A percentile compares a stretch with the other conserved stretches of the same genome.
phyloP scores from a whole-genome alignment of 805 yeast species.

The Metschnikowia noctiluminum region DNA sequence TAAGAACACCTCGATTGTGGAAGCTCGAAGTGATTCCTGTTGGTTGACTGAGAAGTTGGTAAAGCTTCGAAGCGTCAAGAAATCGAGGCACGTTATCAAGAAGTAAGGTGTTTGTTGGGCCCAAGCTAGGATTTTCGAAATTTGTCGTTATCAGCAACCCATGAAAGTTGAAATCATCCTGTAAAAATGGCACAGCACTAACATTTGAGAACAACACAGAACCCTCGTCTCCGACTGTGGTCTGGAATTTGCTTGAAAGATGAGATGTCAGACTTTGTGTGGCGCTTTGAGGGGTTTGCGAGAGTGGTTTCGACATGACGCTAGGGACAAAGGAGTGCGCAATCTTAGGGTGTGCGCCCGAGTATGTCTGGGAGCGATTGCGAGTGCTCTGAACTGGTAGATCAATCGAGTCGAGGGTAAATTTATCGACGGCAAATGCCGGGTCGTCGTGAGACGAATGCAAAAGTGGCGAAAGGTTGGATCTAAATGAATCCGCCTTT shows the following conservation, averaged over 20 bases:
- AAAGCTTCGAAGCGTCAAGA: conserved; percentile 46
- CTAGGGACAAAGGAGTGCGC: conserved; percentile 2
- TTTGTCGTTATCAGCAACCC: conserved; percentile 64
- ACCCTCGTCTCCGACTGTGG: background rate
- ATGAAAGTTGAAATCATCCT: conserved; percentile 61
- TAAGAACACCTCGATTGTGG: conserved; percentile 64
- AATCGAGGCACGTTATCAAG: conserved; percentile 80
- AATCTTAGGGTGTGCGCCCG: conserved; percentile 25
- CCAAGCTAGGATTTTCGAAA: conserved; percentile 63
- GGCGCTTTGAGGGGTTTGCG: conserved; percentile 1
- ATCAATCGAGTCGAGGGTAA: conserved; percentile 24
- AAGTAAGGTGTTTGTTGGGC: conserved; percentile 75
- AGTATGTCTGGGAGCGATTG: conserved; percentile 40
- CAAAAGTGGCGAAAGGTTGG: conserved; percentile 25
- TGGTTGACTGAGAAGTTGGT: conserved; percentile 31
- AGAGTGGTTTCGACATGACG: background rate
- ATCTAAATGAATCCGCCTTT: conserved; percentile 16
- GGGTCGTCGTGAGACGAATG: conserved; percentile 25
- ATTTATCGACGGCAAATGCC: conserved; percentile 29
- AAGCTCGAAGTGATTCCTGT: conserved; percentile 37
- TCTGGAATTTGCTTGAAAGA: background rate
- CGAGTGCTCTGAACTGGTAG: conserved; percentile 17
- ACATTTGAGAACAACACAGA: conserved; percentile 1
- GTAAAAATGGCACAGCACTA: conserved; percentile 22
- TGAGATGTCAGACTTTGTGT: background rate